Base-by-base conservation (phyloP, 83 land plant species). In the Picea engelmannii region DNA sequence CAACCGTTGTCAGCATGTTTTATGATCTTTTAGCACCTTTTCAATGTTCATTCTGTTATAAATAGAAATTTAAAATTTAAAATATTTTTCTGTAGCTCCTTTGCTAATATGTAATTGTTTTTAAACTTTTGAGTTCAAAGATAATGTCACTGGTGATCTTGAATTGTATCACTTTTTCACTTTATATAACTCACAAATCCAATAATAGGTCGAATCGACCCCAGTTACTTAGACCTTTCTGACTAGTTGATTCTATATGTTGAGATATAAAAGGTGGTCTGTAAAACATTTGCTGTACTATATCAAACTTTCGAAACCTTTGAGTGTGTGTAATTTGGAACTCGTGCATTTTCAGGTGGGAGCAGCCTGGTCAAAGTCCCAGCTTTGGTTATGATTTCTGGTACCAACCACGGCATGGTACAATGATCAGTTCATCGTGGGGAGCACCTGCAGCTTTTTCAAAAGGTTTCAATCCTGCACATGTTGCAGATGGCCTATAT, bases 371-470 rank as follows among this genome's bases (percentile, higher is more conserved):
- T 58, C 80, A 87, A 79, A 89, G 89, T 76, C 91, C 91, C 6
- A n/a, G 44, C 10, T 89, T 89, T 82, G 91, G 89, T 68, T 88
- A 88, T 69, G 90, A 88, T 81, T 89, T 86, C 81, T 89, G 91
- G 91, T 89, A 89, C 70, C 91, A 89, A 77, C 91, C 91, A 24
- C 89, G 89, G 10, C 89, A 84, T 69, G 84, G 82, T 71, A 87
- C 84, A 25, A 87, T 89, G 89, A 89, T 89, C 38, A 89, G 91
- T 75, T 86, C 89, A 11, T 89, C 91, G 2, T 89, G 91, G 91
- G 91, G 91, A 59, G 90, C 89, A 47, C 91, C 89, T 66, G 38
- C 71, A 52, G 91, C 89, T 13, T 89, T 87, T 78, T 87, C 91
- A 18, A 89, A 89, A 71, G 91, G 91, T 27, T 89, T 89, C 68